Percentiles rank a stretch among this genome's conserved stretches.
Conservation (phyloP, 106 monocot genomes). For the Hemerocallis citrina region DNA sequence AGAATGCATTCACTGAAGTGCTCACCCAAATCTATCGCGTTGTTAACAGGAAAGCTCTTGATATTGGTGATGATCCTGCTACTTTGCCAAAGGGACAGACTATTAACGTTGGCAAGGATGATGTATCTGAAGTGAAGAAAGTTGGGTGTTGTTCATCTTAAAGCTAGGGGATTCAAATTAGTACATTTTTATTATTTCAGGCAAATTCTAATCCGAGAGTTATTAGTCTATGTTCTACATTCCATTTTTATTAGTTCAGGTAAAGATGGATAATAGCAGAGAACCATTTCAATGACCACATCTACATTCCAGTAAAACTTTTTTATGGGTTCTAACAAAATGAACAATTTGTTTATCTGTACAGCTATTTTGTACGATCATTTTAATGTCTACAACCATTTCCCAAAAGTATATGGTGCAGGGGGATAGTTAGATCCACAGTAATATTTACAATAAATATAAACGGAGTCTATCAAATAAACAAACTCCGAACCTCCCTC, state of each 20-base stretch:
- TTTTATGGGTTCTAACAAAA: neutral
- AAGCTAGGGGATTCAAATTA: no score
- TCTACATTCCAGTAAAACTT: neutral
- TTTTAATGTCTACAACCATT: neutral
- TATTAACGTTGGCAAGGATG: slow-evolving; percentile 76
- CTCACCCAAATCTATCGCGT: slow-evolving; percentile 79
- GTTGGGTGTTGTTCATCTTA: slow-evolving; percentile 64
- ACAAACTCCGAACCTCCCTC: neutral
- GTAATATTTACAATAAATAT: slow-evolving; percentile 13
- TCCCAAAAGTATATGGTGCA: neutral
- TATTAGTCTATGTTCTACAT: neutral
- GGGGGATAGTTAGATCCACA: neutral
- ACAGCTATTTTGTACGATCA: neutral
- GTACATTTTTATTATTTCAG: neutral
- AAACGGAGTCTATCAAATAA: neutral
- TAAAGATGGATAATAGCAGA: neutral
- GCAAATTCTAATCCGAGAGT: neutral
- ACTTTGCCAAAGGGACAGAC: slow-evolving; percentile 77
- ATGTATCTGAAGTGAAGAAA: slow-evolving; percentile 73
- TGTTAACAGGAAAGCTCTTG: slow-evolving; percentile 62
- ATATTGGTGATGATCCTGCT: slow-evolving; percentile 67
- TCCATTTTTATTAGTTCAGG: no score
- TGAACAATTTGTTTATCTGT: neutral
- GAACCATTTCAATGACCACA: neutral
- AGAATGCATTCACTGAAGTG: slow-evolving; percentile 82